These are phyloP conservation scores for Carallia brachiata DNA, from an alignment of 345 rosid species.

Conservation along the genomic window DNA sequence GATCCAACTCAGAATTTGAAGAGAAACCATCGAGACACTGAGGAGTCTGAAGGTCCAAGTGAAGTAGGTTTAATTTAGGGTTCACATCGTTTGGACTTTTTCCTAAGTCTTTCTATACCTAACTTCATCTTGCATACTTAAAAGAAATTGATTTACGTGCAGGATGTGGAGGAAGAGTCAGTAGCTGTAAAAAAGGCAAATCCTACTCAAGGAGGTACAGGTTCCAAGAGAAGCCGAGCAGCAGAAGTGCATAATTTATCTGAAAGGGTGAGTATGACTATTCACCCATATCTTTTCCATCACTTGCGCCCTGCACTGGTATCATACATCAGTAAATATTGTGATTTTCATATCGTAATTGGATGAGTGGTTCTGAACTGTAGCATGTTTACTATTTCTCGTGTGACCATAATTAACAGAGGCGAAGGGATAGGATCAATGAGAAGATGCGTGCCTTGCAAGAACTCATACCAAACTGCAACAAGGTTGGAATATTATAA, in stretches of 20 bases:
- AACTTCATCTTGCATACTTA: constrained; percentile 3
- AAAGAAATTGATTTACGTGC: constrained; percentile 17
- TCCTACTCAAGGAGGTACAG: constrained; percentile 41
- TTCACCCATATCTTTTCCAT: background rate
- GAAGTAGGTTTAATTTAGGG: constrained; percentile 48
- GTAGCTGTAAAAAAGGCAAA: constrained; percentile 41
- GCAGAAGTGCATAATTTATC: constrained; percentile 95
- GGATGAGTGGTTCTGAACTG: constrained; percentile 13
- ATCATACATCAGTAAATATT: background rate
- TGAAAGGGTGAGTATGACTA: constrained; percentile 73
- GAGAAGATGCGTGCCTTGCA: constrained; percentile 94
- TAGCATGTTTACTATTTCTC: constrained; percentile 14
- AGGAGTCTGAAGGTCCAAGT: constrained; percentile 65
- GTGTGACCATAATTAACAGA: constrained; percentile 42
- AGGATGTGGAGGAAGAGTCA: constrained; percentile 79
- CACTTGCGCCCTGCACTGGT: too few species aligned
- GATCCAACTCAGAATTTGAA: constrained; percentile 50
- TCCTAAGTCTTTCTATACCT: background rate
- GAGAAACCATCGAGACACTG: constrained; percentile 57
- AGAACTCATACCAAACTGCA: constrained; percentile 94
- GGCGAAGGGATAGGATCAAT: constrained; percentile 87
- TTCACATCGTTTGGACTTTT: constrained; percentile 1
- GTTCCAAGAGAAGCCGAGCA: constrained; percentile 82
- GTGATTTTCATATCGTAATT: constrained; percentile 9
- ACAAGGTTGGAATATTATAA: constrained; percentile 47